Percentiles rank a stretch among this genome's conserved stretches.
Evolutionary conservation across 2,329 filamentous ascomycete species (phyloP).

Genomic region (Zymoseptoria ardabiliae): DNA sequence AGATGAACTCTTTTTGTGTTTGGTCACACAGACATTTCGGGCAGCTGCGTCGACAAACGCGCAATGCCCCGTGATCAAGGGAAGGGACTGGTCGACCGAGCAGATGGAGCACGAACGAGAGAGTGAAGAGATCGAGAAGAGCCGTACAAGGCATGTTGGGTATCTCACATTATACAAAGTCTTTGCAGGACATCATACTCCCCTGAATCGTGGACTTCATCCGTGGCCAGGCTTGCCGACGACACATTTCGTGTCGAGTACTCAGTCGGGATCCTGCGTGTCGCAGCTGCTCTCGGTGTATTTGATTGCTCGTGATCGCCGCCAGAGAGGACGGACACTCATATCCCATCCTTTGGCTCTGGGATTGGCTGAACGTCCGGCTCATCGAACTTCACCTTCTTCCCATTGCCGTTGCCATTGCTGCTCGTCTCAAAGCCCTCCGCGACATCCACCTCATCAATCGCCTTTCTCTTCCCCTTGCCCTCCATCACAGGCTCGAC

Average conservation of each 20-base stretch:
- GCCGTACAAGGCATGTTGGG: neutral
- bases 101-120: too few relatives aligned
- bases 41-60: neutral
- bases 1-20: neutral
- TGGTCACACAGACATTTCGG: neutral
- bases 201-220: neutral
- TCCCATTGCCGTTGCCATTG: slow-evolving; percentile 12
- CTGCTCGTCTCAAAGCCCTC: neutral
- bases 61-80: neutral
- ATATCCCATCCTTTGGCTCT: neutral
- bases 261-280: too few relatives aligned
- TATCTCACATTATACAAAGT: neutral
- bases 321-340: neutral
- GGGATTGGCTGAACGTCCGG: neutral
- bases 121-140: too few relatives aligned
- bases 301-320: too few relatives aligned
- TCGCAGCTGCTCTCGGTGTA: too few relatives aligned
- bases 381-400: slow-evolving; percentile 24
- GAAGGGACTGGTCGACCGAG: neutral
- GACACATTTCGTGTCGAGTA: too few relatives aligned
- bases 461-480: slow-evolving; percentile 26
- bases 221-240: too few relatives aligned
- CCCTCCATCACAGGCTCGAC: slow-evolving; percentile 14
- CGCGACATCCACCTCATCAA: slow-evolving; percentile 10
- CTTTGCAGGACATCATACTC: neutral